A percentile compares a stretch with the other conserved stretches of the same genome.
Evolutionary conservation across 805 yeast species (phyloP).

Genomic region (Candida coleopterorum): DNA sequence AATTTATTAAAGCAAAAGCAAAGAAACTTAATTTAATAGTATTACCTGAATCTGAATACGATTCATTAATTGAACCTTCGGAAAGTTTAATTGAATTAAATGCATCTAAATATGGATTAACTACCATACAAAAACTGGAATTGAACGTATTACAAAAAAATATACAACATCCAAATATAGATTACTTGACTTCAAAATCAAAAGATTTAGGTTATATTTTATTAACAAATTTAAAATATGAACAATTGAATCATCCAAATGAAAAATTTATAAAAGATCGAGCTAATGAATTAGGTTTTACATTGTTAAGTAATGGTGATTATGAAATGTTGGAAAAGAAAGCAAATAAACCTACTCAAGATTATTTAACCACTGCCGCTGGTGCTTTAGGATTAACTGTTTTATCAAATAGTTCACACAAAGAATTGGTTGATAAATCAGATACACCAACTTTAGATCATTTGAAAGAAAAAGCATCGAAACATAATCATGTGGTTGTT

Average conservation of each 20-base stretch:
- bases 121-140: constrained; percentile 4
- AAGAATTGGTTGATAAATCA: constrained; percentile 16
- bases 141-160: constrained; percentile 14
- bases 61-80: constrained; percentile 5
- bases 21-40: constrained; percentile 11
- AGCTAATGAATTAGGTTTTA: constrained; percentile 10
- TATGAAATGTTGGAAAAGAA: constrained; percentile 12
- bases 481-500: constrained; percentile 13
- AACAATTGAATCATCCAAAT: constrained; percentile 16
- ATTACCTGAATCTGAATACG: constrained; percentile 13
- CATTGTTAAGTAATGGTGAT: constrained; percentile 8
- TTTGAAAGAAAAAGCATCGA: constrained; percentile 12
- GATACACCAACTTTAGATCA: constrained; percentile 20
- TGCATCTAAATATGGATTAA: constrained; percentile 5
- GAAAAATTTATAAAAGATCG: constrained; percentile 17
- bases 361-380: constrained; percentile 4
- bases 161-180: constrained; percentile 11
- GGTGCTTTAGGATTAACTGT: constrained; percentile 19
- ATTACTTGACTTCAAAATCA: constrained; percentile 16
- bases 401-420: constrained; percentile 10
- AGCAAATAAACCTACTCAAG: constrained; percentile 28
- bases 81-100: not conserved
- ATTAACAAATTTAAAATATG: constrained; percentile 10
- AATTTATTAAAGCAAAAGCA: constrained; percentile 12
- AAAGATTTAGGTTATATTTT: constrained; percentile 2